These are phyloP conservation scores for Grosmannia huntii DNA, from an alignment of 2,329 filamentous ascomycete species.

Conservation along the genomic window DNA sequence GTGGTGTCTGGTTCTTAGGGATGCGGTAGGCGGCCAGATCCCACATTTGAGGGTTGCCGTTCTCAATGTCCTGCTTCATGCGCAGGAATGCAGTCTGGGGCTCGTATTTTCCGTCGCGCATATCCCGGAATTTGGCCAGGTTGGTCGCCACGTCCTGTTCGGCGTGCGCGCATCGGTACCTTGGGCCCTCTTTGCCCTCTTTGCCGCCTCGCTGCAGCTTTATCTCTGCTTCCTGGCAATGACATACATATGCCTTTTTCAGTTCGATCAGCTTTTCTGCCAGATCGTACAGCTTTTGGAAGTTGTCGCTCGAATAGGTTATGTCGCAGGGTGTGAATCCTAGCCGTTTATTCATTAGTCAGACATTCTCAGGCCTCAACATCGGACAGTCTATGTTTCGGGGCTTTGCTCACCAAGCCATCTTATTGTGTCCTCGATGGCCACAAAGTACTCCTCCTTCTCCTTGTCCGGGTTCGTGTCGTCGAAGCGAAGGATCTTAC, in stretches of 20 bases:
- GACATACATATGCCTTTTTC: slow-evolving; percentile 71
- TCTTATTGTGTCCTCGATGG: slow-evolving; percentile 76
- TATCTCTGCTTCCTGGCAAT: slow-evolving; percentile 71
- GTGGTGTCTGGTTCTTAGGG: slow-evolving; percentile 52
- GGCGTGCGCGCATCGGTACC: slow-evolving; percentile 73
- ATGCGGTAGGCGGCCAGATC: slow-evolving; percentile 86
- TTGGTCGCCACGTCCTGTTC: slow-evolving; percentile 60
- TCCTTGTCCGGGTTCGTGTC: slow-evolving; percentile 94
- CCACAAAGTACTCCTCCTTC: slow-evolving; percentile 75
- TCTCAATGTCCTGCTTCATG: slow-evolving; percentile 83
- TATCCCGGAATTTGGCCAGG: slow-evolving; percentile 70
- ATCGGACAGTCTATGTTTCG: neutral
- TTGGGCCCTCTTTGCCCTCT: slow-evolving; percentile 49
- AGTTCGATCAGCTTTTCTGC: slow-evolving; percentile 71
- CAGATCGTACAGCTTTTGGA: slow-evolving; percentile 73
- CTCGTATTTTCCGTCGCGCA: slow-evolving; percentile 85
- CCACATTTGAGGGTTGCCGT: slow-evolving; percentile 66
- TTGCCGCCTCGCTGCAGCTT: slow-evolving; percentile 78
- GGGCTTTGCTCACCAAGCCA: slow-evolving; percentile 48
- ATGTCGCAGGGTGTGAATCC: slow-evolving; percentile 63
- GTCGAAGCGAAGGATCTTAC: slow-evolving; percentile 32
- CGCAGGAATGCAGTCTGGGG: slow-evolving; percentile 72
- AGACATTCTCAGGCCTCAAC: neutral
- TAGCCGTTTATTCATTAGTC: slow-evolving; percentile 5
- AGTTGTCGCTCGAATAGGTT: slow-evolving; percentile 86